Percentiles rank a stretch among this genome's conserved stretches.
These are phyloP conservation scores for Euphrasia arctica DNA, from an alignment of 305 asterid species.

Conservation along the genomic window DNA sequence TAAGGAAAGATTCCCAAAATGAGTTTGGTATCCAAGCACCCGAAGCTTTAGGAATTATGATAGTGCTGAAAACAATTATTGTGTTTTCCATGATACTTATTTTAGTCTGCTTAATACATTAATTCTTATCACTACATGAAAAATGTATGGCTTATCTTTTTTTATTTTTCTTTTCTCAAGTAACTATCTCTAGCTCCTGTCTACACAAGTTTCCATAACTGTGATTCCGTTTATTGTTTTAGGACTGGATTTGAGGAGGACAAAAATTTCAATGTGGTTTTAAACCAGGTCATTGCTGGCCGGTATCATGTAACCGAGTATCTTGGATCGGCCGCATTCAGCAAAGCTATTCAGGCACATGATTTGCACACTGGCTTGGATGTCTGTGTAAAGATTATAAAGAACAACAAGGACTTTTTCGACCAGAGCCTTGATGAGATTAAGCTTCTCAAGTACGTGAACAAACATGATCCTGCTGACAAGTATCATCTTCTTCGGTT, in stretches of 20 bases:
- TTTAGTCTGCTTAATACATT: background rate
- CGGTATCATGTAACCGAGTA: slow-evolving; percentile 99
- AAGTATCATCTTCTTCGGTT: slow-evolving; percentile 89
- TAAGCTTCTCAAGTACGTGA: slow-evolving; percentile 95
- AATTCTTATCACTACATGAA: slow-evolving; percentile 1
- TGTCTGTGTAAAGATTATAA: slow-evolving; percentile 91
- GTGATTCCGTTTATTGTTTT: slow-evolving; percentile 35
- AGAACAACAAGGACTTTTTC: slow-evolving; percentile 94
- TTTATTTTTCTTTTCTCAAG: slow-evolving; percentile 2
- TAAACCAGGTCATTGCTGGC: slow-evolving; percentile 96
- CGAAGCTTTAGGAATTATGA: background rate
- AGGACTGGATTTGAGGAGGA: slow-evolving; percentile 99
- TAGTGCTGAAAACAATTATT: background rate
- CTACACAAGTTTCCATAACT: slow-evolving; percentile 20
- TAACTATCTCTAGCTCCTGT: slow-evolving; percentile 7
- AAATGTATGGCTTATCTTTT: background rate
- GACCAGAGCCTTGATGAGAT: slow-evolving; percentile 99
- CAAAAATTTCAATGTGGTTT: slow-evolving; percentile 85
- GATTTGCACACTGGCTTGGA: slow-evolving; percentile 99
- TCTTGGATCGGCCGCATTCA: slow-evolving; percentile 99
- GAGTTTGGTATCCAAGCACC: background rate
- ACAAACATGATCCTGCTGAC: slow-evolving; percentile 97
- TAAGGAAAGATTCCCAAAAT: background rate
- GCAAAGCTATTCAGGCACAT: slow-evolving; percentile 99
- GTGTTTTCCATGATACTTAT: background rate